Percentiles rank a stretch among this genome's conserved stretches.
Evolutionary conservation across 345 rosid genomes (phyloP).

Genomic region (Linum tenue): DNA sequence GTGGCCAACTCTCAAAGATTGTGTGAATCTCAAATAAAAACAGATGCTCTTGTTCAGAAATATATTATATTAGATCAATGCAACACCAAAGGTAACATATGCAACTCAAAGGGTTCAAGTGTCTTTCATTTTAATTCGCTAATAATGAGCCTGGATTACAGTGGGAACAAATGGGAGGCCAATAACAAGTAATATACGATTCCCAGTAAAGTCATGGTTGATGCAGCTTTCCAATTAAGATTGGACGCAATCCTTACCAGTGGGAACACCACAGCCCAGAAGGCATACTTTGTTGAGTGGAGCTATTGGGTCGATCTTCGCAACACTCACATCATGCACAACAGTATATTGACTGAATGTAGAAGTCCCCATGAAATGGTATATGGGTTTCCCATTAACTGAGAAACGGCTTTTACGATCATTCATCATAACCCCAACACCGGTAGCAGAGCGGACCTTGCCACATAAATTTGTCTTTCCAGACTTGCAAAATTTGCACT

Average conservation of each 20-base stretch:
- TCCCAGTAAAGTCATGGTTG: background rate
- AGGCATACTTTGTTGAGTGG: conserved; percentile 98
- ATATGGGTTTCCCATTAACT: conserved; percentile 70
- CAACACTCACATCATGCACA: conserved; percentile 96
- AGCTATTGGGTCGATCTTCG: conserved; percentile 82
- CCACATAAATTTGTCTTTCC: conserved; percentile 98
- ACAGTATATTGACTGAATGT: conserved; percentile 97
- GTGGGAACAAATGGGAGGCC: background rate
- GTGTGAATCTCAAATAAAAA: background rate
- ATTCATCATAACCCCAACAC: conserved; percentile 91
- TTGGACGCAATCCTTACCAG: conserved; percentile 39
- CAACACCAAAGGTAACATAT: background rate
- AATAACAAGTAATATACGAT: background rate
- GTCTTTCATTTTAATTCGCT: background rate
- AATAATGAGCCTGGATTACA: background rate
- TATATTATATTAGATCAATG: background rate
- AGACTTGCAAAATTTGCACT: conserved; percentile 95
- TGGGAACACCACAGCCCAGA: conserved; percentile 99
- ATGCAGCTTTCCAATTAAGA: background rate
- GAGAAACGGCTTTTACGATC: conserved; percentile 85
- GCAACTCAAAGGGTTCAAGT: background rate
- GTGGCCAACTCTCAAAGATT: background rate
- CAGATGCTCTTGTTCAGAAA: background rate
- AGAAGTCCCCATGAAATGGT: conserved; percentile 99
- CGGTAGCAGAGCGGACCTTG: conserved; percentile 85